Base-by-base conservation (phyloP, 208 protist species). In the Angomonas desouzai region DNA sequence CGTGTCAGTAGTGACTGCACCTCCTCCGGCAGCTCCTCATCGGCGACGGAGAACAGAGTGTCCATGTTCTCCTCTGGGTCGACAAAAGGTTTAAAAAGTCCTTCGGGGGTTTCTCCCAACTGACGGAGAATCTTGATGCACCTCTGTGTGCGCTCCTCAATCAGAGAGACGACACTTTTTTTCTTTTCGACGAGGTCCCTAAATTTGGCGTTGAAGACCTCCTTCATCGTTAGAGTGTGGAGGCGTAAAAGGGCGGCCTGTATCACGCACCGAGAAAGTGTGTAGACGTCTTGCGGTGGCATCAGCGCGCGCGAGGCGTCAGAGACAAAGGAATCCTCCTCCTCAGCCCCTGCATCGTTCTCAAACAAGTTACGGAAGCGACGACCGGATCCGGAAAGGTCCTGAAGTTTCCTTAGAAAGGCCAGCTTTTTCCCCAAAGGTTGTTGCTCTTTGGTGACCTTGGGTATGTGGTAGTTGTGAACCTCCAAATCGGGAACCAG, bases 391-490 rank as follows among this genome's bases (percentile, higher is more conserved):
- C 38, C 48, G 34, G 48, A 59, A 30, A 71, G 68, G 29, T 67
- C 45, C 53, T 96, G 81, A 11, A 94, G 51, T 48, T 73, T 60
- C 16, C 91, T 72, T 53, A 96, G 25, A 62, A 95, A 93, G n/a
- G 76, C 66, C 20, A 92, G 48, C 64, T 96, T 97, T 63, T 74
- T 70, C 16, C 83, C 75, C 22, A 97, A 25, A 10, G 57, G 66
- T 36, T 70, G 56, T 29, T 63, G 49, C 16, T 62, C 55, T 48
- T 70, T 64, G 13, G 71, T 57, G 20, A 18, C 33, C 63, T 85
- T 88, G 29, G 68, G 66, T 6, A 90, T 67, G 57, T 93, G 82
- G 70, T 89, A 97, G 70, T 94, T 97, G 70, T 89, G 76, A 66
- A 90, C 85, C 61, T 83, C 69, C 18, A 87, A 34, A 22, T 45